Conservation (phyloP, 2,329 filamentous ascomycete genomes). For the Exophiala spinifera region DNA sequence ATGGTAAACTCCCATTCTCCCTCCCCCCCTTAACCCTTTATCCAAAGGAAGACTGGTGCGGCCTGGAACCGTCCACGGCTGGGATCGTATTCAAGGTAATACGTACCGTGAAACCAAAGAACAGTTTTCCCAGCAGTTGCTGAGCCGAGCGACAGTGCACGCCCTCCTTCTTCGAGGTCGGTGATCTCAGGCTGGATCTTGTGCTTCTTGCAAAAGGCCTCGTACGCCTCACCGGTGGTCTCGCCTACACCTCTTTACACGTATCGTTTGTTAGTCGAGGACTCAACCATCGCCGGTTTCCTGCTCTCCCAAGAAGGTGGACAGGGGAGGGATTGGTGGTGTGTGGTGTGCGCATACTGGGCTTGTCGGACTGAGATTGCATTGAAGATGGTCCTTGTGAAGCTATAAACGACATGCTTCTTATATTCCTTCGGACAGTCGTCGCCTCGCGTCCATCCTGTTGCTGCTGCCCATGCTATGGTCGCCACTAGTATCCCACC, state of each 20-base stretch:
- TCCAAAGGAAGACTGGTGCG: too few species aligned
- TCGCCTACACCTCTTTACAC: neutral
- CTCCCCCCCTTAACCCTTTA: neutral
- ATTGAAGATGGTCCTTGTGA: neutral
- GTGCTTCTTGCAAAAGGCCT: constrained; percentile 14
- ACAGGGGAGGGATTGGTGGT: too few species aligned
- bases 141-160: constrained; percentile 19
- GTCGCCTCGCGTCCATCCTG: constrained; percentile 14
- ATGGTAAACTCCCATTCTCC: too few species aligned
- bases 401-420: constrained; percentile 15
- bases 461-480: constrained; percentile 8
- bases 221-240: constrained; percentile 12
- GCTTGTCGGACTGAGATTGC: constrained; percentile 7
- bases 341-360: constrained; percentile 2
- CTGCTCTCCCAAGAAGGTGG: too few species aligned
- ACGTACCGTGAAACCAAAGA: constrained; percentile 22
- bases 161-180: constrained; percentile 13
- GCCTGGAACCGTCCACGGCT: too few species aligned
- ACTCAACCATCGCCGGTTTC: too few species aligned
- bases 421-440: constrained; percentile 10
- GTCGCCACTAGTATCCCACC: constrained; percentile 5
- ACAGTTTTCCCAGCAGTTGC: constrained; percentile 17
- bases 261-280: neutral
- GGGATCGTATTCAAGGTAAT: too few species aligned
- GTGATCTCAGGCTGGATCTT: constrained; percentile 16